Percentiles rank a stretch among this genome's conserved stretches.
Conservation (phyloP, 805 yeast genomes). For the Kuraishia ogatae region DNA sequence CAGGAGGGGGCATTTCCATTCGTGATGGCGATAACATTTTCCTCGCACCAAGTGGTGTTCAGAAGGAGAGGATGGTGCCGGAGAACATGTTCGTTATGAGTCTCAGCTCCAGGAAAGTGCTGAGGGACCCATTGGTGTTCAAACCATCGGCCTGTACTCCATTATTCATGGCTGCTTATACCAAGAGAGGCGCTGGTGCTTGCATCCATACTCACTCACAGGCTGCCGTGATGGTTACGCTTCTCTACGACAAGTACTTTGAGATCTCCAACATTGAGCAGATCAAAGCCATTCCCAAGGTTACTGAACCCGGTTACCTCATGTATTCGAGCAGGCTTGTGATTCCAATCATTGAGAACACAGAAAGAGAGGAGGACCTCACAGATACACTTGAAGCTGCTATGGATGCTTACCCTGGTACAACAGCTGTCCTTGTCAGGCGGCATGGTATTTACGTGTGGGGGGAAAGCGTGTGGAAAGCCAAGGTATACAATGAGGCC, state of each 20-base stretch:
- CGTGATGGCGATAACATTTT: constrained; percentile 49
- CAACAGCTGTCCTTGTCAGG: constrained; percentile 84
- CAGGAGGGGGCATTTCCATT: constrained; percentile 92
- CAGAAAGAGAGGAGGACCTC: constrained; percentile 81
- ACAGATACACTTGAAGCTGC: constrained; percentile 57
- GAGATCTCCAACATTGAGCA: constrained; percentile 78
- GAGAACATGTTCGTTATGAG: constrained; percentile 74
- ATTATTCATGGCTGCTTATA: constrained; percentile 65
- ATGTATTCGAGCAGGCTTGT: constrained; percentile 65
- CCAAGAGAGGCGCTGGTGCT: constrained; percentile 71
- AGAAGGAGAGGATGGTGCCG: constrained; percentile 81
- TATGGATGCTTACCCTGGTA: constrained; percentile 59
- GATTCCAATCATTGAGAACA: constrained; percentile 88
- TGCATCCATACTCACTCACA: constrained; percentile 94
- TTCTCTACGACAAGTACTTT: constrained; percentile 64
- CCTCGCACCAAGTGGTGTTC: constrained; percentile 94
- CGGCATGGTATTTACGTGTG: constrained; percentile 96
- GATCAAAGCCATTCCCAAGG: constrained; percentile 81
- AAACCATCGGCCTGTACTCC: constrained; percentile 97
- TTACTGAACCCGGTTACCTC: constrained; percentile 58
- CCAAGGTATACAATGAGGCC: constrained; percentile 88
- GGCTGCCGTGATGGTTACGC: constrained; percentile 73
- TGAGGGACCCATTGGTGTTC: constrained; percentile 52
- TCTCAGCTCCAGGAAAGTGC: constrained; percentile 37
- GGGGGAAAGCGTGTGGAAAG: constrained; percentile 91